phyloP scores from a whole-genome alignment of 306 rosid species.

The Carpinus viminea region DNA sequence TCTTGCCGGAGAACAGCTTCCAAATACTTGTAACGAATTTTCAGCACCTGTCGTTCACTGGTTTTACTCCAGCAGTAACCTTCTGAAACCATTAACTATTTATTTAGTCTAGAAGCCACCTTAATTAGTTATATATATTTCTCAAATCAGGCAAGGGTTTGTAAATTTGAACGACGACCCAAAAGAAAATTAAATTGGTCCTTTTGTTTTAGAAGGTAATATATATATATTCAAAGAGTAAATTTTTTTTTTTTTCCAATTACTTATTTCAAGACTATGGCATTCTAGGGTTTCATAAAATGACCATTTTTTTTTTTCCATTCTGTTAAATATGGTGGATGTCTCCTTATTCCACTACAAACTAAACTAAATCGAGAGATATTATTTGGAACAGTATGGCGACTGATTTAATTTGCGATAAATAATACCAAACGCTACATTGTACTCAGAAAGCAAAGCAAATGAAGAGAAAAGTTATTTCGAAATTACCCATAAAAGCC shows the following conservation, averaged over 20 bases:
- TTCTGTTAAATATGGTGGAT: constrained; percentile 21
- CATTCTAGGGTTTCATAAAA: constrained; percentile 40
- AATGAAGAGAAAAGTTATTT: constrained; percentile 12
- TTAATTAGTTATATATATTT: background rate
- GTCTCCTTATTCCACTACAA: background rate
- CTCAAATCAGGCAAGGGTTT: background rate
- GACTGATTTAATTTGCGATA: constrained; percentile 5
- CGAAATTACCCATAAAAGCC: constrained; percentile 86
- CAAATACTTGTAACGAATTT: constrained; percentile 81
- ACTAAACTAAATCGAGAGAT: background rate
- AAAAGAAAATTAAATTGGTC: background rate
- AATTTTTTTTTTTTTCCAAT: no score
- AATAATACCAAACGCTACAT: background rate
- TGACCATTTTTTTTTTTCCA: background rate
- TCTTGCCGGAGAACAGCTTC: constrained; percentile 92
- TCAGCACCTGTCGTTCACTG: constrained; percentile 83
- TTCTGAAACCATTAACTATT: constrained; percentile 47
- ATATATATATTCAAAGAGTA: background rate
- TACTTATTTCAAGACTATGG: background rate
- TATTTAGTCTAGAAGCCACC: background rate
- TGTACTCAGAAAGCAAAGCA: constrained; percentile 44
- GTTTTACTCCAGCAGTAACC: constrained; percentile 99
- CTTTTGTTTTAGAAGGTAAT: background rate
- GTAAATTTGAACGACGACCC: background rate
- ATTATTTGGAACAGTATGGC: background rate